Evolutionary conservation across 2,329 filamentous ascomycete genomes (phyloP).

Genomic region (Daldinia sp.): DNA sequence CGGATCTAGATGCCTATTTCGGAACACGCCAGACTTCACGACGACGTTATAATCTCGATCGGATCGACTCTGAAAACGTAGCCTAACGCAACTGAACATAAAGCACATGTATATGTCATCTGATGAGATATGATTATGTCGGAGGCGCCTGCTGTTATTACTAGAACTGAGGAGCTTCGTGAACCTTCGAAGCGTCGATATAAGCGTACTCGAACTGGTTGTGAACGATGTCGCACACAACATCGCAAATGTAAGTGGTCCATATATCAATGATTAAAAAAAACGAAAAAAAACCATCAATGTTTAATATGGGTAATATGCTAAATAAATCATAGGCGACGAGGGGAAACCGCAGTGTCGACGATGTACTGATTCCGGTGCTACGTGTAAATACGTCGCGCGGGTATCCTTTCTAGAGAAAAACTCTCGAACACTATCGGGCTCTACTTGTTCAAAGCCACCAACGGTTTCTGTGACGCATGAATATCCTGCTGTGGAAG

Average conservation of each 20-base stretch:
- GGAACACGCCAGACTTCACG: neutral
- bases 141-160: neutral
- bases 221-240: slow-evolving; percentile 36
- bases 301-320: neutral
- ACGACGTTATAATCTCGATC: neutral
- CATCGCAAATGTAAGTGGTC: slow-evolving; percentile 39
- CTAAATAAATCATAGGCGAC: slow-evolving; percentile 19
- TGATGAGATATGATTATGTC: neutral
- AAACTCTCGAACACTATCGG: slow-evolving; percentile 12
- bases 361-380: slow-evolving; percentile 25
- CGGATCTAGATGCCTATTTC: slow-evolving; percentile 4
- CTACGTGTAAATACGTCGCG: slow-evolving; percentile 29
- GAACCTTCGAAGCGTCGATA: slow-evolving; percentile 7
- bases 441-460: neutral
- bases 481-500: neutral
- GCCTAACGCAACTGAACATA: neutral
- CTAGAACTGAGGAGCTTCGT: neutral
- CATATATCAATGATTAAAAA: slow-evolving; percentile 1
- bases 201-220: slow-evolving; percentile 34
- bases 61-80: neutral
- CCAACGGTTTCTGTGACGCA: neutral
- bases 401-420: slow-evolving; percentile 35
- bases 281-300: neutral
- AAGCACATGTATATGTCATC: neutral
- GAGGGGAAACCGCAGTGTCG: slow-evolving; percentile 33